Conservation (phyloP, 176 grass and related monocot genomes). For the Avena eriantha region DNA sequence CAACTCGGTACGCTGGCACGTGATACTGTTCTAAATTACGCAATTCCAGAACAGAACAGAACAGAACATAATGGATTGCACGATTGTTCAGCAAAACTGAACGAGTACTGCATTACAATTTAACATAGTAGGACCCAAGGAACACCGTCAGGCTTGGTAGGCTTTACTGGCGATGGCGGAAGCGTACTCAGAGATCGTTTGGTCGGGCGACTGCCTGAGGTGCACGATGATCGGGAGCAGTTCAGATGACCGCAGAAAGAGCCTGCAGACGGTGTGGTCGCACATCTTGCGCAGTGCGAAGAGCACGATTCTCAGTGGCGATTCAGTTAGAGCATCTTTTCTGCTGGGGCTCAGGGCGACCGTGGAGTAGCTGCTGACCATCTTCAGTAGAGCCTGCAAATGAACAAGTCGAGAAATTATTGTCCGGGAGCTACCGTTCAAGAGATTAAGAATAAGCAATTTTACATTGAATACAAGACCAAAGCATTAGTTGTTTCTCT, state of each 20-base stretch:
- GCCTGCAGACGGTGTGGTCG: slow-evolving; percentile 73
- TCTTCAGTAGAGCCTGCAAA: slow-evolving; percentile 75
- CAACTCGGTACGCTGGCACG: not conserved
- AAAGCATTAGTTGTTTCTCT: not conserved
- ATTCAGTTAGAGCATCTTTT: slow-evolving; percentile 70
- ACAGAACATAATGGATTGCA: not conserved
- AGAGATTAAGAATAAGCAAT: not conserved
- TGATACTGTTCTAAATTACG: slow-evolving; percentile 32
- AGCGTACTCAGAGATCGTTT: slow-evolving; percentile 70
- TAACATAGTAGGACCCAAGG: not conserved
- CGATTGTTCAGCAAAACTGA: slow-evolving; percentile 28
- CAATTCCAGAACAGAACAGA: not conserved
- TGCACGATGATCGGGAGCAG: slow-evolving; percentile 68
- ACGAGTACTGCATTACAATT: not conserved
- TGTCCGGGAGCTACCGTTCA: not conserved
- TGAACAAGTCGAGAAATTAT: not conserved
- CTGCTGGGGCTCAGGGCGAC: slow-evolving; percentile 78
- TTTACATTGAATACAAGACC: not conserved
- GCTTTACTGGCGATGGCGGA: slow-evolving; percentile 62
- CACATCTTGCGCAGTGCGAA: slow-evolving; percentile 95
- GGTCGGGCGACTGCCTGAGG: slow-evolving; percentile 74
- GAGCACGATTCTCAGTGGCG: slow-evolving; percentile 81
- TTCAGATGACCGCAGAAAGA: slow-evolving; percentile 74
- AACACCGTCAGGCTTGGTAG: slow-evolving; percentile 45
- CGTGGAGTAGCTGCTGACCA: slow-evolving; percentile 73